Base-by-base conservation (phyloP, 2,329 filamentous ascomycete species). In the Plectosphaerella plurivora region DNA sequence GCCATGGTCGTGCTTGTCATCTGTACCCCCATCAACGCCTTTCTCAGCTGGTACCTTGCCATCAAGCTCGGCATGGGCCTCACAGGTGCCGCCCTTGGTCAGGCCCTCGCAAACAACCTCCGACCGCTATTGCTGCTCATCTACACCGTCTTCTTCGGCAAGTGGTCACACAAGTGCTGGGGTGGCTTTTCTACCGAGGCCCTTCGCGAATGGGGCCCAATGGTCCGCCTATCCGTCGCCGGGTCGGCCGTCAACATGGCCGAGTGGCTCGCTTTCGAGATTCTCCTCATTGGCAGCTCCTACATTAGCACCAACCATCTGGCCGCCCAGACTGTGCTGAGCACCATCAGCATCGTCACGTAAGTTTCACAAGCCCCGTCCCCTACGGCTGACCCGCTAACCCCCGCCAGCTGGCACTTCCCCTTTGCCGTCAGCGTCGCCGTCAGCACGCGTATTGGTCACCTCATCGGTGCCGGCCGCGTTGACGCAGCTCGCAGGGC, bases 41-140 rank as follows among this genome's bases (percentile, higher is more conserved):
- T 73, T 1, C 63, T 79, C 22, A 78, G 75, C 59, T 81, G 77
- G 67, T 50, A 76, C 3, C 74, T 81, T 15, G 75, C 70, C 1
- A 70, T 73, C 53, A 61, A 58, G 9, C 41, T 73, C 8, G 64
- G 54, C 1, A 71, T 77, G 70, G 74, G 76, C 0, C 72, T 82
- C 6, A 69, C 71, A 1, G 79, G 79, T 3, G 77, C 79, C 0
- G 76, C 79, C 0, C 62, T 81, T 2, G 76, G 75, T 12, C 71
- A 71, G 2, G 77, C 77, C 0, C 55, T 78, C 1, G 73, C 74
- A 14, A 77, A 80, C 51, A 70, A 74, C 36, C 63, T 81, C 3
- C 71, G 77, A 1, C 75, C 75, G 0, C 28, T 77, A 1, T 61
- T 80, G 3, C 68, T 82, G 1, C 65, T 76, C 20, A 33, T 72